Evolutionary conservation across 208 protist genomes (phyloP).

Genomic region (Jaenimonas drosophilae): DNA sequence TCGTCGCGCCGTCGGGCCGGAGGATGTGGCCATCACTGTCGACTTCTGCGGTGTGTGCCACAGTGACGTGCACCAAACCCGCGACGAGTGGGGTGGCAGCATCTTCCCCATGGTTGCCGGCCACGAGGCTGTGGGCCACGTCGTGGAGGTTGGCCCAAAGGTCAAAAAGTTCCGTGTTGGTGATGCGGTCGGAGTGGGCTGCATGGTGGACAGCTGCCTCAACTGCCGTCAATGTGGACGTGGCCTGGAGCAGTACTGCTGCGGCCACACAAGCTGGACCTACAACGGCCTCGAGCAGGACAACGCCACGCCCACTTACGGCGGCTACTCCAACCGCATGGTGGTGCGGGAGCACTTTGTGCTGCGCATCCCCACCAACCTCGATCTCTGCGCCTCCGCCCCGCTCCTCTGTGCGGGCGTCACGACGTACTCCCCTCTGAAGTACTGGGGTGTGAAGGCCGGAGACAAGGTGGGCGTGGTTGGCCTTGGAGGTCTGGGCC

Average conservation of each 20-base stretch:
- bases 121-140: conserved; percentile 81
- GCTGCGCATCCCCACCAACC: conserved; percentile 31
- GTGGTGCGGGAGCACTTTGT: conserved; percentile 29
- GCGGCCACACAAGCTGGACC: conserved; percentile 16
- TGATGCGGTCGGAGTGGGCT: conserved; percentile 57
- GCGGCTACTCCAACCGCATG: conserved; percentile 23
- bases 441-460: conserved; percentile 19
- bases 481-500: conserved; percentile 72
- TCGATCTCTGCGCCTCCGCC: conserved; percentile 28
- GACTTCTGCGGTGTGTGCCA: conserved; percentile 75
- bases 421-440: conserved; percentile 56
- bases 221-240: conserved; percentile 29
- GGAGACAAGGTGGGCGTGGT: conserved; percentile 41
- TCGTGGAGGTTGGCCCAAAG: conserved; percentile 34
- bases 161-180: conserved; percentile 58
- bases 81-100: conserved; percentile 55
- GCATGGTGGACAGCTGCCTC: conserved; percentile 60
- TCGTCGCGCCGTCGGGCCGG: conserved; percentile 25
- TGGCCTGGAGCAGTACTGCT: conserved; percentile 53
- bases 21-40: conserved; percentile 57
- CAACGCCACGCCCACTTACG: conserved; percentile 8
- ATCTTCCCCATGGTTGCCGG: conserved; percentile 67
- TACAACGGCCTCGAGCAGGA: conserved; percentile 23
- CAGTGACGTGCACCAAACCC: conserved; percentile 67
- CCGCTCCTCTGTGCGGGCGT: conserved; percentile 72